Evolutionary conservation across 768 basidiomycete genomes (phyloP).

Genomic region (Megacollybia marginata): DNA sequence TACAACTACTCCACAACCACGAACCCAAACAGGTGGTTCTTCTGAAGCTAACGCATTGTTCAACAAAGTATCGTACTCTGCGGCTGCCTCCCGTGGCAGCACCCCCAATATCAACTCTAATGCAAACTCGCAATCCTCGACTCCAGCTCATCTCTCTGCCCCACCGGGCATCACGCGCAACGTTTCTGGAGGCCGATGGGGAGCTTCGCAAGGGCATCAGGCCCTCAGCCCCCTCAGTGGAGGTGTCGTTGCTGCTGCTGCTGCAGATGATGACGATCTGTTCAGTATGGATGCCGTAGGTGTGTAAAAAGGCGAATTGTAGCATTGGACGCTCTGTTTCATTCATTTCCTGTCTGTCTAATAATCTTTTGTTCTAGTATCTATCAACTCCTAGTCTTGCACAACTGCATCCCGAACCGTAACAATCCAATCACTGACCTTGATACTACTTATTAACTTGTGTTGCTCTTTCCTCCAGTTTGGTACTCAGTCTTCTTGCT

Average conservation of each 20-base stretch:
- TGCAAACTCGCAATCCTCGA: conserved; percentile 11
- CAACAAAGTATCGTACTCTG: conserved; percentile 50
- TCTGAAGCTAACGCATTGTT: conserved; percentile 44
- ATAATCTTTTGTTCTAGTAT: no score
- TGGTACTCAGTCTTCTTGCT: no score
- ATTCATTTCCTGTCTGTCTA: no score
- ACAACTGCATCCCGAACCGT: no score
- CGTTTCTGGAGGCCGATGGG: conserved; percentile 27
- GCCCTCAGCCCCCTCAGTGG: conserved; percentile 56
- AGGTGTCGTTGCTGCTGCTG: conserved; percentile 42
- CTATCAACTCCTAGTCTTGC: no score
- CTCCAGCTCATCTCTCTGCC: conserved; percentile 5
- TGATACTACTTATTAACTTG: no score
- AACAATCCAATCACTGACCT: no score
- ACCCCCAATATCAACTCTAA: conserved; percentile 7
- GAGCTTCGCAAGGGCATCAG: conserved; percentile 20
- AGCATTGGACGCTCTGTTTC: no score
- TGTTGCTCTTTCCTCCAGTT: no score
- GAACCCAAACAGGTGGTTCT: conserved; percentile 5
- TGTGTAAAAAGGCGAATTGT: no score
- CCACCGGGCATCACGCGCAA: conserved; percentile 32
- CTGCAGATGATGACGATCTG: conserved; percentile 56
- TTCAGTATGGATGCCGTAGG: conserved; percentile 53
- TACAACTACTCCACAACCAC: no score
- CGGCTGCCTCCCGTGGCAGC: conserved; percentile 20